These are phyloP conservation scores for Sarcodon aspratus DNA, from an alignment of 768 basidiomycete genomes.

Conservation along the genomic window DNA sequence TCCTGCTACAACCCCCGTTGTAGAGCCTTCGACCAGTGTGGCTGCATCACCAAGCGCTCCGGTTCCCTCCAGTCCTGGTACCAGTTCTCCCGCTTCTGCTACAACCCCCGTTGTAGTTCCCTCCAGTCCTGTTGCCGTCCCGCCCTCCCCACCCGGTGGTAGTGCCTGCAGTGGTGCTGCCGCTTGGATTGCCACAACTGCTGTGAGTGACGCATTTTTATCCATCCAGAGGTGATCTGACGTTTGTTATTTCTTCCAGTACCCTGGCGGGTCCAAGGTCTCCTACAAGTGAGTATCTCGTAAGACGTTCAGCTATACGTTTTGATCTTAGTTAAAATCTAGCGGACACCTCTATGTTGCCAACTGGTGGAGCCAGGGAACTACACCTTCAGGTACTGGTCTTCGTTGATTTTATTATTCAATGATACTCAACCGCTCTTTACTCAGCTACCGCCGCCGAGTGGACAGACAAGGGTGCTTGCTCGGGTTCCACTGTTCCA, in stretches of 20 bases:
- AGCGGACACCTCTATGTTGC: constrained; percentile 42
- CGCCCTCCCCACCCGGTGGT: constrained; percentile 18
- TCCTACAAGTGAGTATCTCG: constrained; percentile 24
- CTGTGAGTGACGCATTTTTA: constrained; percentile 19
- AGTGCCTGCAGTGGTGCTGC: constrained; percentile 27
- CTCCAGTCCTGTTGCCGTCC: no score
- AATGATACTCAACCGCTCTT: background rate
- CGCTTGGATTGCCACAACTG: constrained; percentile 24
- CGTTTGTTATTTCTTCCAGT: constrained; percentile 18
- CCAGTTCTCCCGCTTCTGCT: constrained; percentile 6
- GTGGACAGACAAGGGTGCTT: constrained; percentile 24
- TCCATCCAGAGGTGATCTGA: background rate
- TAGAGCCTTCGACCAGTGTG: constrained; percentile 2
- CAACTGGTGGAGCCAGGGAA: constrained; percentile 34
- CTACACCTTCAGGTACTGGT: constrained; percentile 20
- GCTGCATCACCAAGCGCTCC: no score
- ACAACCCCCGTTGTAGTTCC: constrained; percentile 9
- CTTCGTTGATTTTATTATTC: background rate
- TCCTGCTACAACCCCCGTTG: constrained; percentile 12
- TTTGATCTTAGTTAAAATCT: background rate
- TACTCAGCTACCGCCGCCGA: constrained; percentile 11
- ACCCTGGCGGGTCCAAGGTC: constrained; percentile 28
- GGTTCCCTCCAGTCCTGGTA: background rate
- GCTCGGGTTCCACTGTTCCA: constrained; percentile 4
- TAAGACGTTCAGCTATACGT: background rate